Base-by-base conservation (phyloP, 306 rosid species). In the Cyclanthera cordifolia region DNA sequence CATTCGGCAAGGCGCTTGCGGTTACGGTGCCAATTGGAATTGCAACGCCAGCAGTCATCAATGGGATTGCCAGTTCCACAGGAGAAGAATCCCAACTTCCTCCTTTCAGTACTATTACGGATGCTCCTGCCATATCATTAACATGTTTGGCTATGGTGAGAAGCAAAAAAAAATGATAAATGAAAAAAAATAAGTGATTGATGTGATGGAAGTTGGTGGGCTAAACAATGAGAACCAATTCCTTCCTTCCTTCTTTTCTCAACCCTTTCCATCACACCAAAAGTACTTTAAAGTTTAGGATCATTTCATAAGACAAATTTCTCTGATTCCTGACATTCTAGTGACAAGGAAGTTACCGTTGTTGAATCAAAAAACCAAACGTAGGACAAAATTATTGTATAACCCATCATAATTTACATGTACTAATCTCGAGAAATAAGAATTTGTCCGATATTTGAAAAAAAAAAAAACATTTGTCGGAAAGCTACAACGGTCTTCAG, bases 41-140 rank as follows among this genome's bases (percentile, higher is more conserved):
- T 96, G 11, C 99, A 94, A 21, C 99, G 94, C 99, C 99, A 94
- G 81, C 99, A 94, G 77, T 94, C 99, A 67, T 94, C 99, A 64
- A 94, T 86, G n/a, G 99, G 99, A 58, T 94, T 94, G 5, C 99
- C 99, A 0, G 97, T 90, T 78, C 95, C 99, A 73, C 99, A 94
- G 0, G 97, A 83, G 88, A 94, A 94, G 75, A n/a, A 94, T 17
- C 99, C 99, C 55, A 94, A 83, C 63, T 86, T 88, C 69, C 99
- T 85, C 70, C 99, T 88, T 58, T 86, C 92, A 11, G 97, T 94
- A 80, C 84, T 88, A 69, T 94, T 94, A 70, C 74, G 77, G 59
- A 90, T 86, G 53, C 82, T 85, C 97, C 99, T 94, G 85, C 65
- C 66, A 83, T 39, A 74, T 48, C 80, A 74, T 48, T 79, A 74